Conservation (phyloP, 2,329 filamentous ascomycete genomes). For the Polychaeton citri region DNA sequence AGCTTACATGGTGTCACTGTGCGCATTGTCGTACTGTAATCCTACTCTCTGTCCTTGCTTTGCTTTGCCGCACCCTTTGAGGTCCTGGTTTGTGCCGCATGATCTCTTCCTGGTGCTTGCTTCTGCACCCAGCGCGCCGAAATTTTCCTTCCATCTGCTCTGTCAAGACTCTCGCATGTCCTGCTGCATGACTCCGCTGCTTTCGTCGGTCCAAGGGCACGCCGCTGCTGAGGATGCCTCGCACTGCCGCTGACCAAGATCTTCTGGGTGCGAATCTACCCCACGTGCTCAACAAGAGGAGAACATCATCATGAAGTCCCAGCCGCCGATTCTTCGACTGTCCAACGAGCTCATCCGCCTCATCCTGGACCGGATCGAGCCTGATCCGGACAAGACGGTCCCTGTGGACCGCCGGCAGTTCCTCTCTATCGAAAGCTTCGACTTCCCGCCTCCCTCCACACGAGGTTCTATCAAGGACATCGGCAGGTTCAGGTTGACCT, state of each 20-base stretch:
- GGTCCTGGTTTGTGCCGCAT: background rate
- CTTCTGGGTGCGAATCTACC: background rate
- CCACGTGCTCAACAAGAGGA: background rate
- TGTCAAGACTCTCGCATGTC: background rate
- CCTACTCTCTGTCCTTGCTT: background rate
- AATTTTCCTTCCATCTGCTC: no score
- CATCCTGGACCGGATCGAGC: constrained; percentile 39
- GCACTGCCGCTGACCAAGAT: background rate
- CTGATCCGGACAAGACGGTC: constrained; percentile 38
- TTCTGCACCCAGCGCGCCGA: no score
- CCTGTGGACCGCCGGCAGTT: constrained; percentile 37
- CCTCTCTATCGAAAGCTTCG: constrained; percentile 40
- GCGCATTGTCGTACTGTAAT: background rate
- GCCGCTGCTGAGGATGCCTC: background rate
- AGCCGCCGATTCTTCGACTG: constrained; percentile 20
- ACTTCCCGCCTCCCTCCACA: constrained; percentile 27
- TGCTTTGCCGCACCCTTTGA: background rate
- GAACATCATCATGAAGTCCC: background rate
- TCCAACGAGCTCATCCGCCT: constrained; percentile 38
- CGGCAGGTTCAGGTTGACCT: constrained; percentile 34
- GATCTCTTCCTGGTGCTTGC: background rate
- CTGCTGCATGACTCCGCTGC: background rate
- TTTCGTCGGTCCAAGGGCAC: background rate
- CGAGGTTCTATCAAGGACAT: constrained; percentile 31
- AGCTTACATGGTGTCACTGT: background rate